These are phyloP conservation scores for Streptanthus diversifolius DNA, from an alignment of 345 rosid species.

Conservation along the genomic window DNA sequence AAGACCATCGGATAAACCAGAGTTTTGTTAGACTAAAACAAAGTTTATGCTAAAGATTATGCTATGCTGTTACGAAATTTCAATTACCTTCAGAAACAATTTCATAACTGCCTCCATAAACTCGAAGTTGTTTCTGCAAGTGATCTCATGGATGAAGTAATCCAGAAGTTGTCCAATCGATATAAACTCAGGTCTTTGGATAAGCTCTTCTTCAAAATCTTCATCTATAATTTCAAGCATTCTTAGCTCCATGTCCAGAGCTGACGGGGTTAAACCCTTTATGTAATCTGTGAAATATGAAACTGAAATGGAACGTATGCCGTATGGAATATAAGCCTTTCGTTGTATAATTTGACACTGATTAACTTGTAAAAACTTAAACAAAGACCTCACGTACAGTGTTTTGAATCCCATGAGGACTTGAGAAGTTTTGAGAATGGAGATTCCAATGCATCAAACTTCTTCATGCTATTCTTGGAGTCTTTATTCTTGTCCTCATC, in stretches of 20 bases:
- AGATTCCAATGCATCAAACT: slow-evolving; percentile 36
- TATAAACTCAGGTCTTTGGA: slow-evolving; percentile 58
- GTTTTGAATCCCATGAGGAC: slow-evolving; percentile 48
- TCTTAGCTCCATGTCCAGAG: slow-evolving; percentile 80
- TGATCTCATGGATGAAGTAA: slow-evolving; percentile 71
- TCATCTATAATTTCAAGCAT: slow-evolving; percentile 93
- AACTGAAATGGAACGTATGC: slow-evolving; percentile 40
- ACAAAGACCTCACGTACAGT: slow-evolving; percentile 47
- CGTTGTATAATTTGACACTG: neutral
- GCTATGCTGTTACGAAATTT: neutral
- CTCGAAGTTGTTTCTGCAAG: slow-evolving; percentile 75
- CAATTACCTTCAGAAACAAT: slow-evolving; percentile 80
- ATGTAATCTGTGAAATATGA: slow-evolving; percentile 73
- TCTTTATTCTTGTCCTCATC: slow-evolving; percentile 35
- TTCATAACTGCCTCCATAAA: slow-evolving; percentile 79
- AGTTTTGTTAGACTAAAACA: neutral
- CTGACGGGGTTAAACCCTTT: slow-evolving; percentile 81
- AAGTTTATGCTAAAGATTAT: neutral
- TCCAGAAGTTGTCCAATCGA: slow-evolving; percentile 65
- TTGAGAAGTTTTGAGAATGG: slow-evolving; percentile 60
- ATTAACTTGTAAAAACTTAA: neutral
- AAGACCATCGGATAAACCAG: neutral
- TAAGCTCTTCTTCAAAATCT: slow-evolving; percentile 52
- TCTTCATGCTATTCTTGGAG: slow-evolving; percentile 31
- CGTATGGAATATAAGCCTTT: neutral